These are phyloP conservation scores for Achaetomium macrosporum DNA, from an alignment of 2,329 filamentous ascomycete species.

Conservation along the genomic window DNA sequence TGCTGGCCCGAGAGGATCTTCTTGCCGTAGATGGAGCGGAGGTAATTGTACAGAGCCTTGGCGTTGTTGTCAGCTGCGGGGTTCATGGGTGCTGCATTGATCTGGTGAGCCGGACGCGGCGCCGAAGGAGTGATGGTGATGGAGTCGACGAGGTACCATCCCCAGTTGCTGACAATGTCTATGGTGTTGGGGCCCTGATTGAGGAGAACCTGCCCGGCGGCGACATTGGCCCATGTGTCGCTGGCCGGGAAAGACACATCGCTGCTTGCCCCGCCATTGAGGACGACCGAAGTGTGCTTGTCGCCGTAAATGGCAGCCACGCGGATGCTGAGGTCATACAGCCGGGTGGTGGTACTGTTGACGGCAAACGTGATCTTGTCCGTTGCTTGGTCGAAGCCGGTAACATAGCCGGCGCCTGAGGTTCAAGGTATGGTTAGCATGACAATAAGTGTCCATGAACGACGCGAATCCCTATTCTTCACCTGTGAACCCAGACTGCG, in stretches of 20 bases:
- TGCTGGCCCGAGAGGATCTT: conserved; percentile 45
- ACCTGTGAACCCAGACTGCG: conserved; percentile 32
- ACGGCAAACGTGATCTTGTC: conserved; percentile 42
- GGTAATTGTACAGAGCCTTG: conserved; percentile 36
- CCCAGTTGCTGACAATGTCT: conserved; percentile 43
- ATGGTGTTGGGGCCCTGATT: conserved; percentile 40
- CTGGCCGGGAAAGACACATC: conserved; percentile 38
- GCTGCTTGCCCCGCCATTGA: conserved; percentile 38
- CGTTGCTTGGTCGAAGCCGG: conserved; percentile 37
- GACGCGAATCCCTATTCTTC: neutral
- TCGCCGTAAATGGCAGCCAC: conserved; percentile 43
- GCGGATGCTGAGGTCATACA: conserved; percentile 40
- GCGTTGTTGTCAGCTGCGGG: conserved; percentile 33
- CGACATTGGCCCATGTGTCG: conserved; percentile 33
- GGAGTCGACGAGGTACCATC: conserved; percentile 43
- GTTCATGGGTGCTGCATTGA: conserved; percentile 31
- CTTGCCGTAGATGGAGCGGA: conserved; percentile 40
- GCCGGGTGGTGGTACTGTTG: conserved; percentile 28
- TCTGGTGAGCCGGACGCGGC: conserved; percentile 17
- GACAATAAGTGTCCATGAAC: too few species aligned
- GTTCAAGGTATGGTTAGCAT: neutral
- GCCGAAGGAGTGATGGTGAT: conserved; percentile 29
- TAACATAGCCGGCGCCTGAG: conserved; percentile 41
- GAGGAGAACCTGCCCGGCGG: conserved; percentile 41
- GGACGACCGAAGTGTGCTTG: conserved; percentile 38